Percentiles rank a stretch among this genome's conserved stretches.
phyloP scores from a whole-genome alignment of 176 grass and related monocot species.

The Avena eriantha region DNA sequence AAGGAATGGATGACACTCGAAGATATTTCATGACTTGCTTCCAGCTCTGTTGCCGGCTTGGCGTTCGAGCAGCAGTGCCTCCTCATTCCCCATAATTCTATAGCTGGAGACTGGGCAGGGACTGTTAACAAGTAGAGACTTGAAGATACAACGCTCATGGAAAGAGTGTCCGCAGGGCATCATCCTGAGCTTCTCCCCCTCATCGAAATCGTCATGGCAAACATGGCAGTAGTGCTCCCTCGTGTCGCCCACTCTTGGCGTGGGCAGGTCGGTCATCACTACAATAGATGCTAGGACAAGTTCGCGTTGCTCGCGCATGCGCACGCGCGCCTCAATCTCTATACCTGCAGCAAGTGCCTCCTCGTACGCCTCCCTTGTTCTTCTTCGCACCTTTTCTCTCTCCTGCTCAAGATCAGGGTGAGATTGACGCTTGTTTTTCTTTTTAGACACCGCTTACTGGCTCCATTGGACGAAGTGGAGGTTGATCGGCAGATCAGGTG shows the following conservation, averaged over 20 bases:
- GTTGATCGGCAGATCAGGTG: neutral
- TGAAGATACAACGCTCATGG: too few species aligned
- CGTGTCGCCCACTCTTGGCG: neutral
- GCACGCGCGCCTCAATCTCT: neutral
- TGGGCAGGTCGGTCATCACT: neutral
- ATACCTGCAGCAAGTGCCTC: neutral
- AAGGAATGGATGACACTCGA: too few species aligned
- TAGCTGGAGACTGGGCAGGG: too few species aligned
- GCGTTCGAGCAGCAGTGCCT: too few species aligned
- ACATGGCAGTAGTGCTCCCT: neutral
- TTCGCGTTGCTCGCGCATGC: neutral
- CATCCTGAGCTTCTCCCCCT: neutral
- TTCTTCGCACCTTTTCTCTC: too few species aligned
- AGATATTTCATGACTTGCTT: too few species aligned
- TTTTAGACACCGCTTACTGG: neutral
- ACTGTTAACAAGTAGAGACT: too few species aligned
- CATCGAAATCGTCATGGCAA: neutral
- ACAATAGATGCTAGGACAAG: neutral
- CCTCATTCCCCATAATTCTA: too few species aligned
- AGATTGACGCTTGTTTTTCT: neutral
- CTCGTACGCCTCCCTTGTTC: neutral
- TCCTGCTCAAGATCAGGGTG: neutral
- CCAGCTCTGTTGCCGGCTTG: too few species aligned
- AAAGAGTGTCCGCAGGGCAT: neutral
- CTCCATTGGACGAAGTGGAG: neutral